A percentile compares a stretch with the other conserved stretches of the same genome.
Evolutionary conservation across 768 basidiomycete genomes (phyloP).

Genomic region (Lactarius evosmus): DNA sequence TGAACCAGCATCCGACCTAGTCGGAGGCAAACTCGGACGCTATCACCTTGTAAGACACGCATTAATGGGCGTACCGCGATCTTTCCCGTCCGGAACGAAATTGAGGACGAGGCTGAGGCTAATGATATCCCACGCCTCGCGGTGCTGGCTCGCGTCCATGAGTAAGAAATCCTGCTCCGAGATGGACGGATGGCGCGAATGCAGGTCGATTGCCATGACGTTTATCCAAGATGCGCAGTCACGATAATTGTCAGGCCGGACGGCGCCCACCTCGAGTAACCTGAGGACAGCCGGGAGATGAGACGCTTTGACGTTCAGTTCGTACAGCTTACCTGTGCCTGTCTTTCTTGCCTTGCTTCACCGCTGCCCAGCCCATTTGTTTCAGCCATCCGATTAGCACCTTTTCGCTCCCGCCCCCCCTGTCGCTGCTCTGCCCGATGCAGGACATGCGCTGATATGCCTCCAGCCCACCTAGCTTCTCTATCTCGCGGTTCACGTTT

Average conservation of each 20-base stretch:
- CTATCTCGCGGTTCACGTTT: slow-evolving; percentile 60
- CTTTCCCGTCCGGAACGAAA: slow-evolving; percentile 71
- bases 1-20: slow-evolving; percentile 69
- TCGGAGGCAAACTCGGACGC: not conserved
- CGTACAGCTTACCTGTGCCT: slow-evolving; percentile 36
- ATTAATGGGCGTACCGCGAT: slow-evolving; percentile 57
- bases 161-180: slow-evolving; percentile 82
- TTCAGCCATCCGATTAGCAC: slow-evolving; percentile 74
- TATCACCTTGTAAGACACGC: not conserved
- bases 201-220: slow-evolving; percentile 75
- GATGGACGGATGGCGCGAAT: slow-evolving; percentile 78
- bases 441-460: slow-evolving; percentile 81
- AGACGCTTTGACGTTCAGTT: slow-evolving; percentile 2
- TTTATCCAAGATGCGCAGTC: slow-evolving; percentile 68
- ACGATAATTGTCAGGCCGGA: slow-evolving; percentile 78
- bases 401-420: slow-evolving; percentile 88
- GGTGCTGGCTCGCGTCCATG: slow-evolving; percentile 50
- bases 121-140: slow-evolving; percentile 67
- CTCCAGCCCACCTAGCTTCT: slow-evolving; percentile 70
- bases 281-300: slow-evolving; percentile 38
- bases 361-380: slow-evolving; percentile 39
- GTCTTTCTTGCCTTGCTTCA: slow-evolving; percentile 25
- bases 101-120: slow-evolving; percentile 89
- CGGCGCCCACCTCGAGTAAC: slow-evolving; percentile 84
- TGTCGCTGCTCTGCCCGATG: slow-evolving; percentile 72